These are phyloP conservation scores for Hypholoma fasciculare DNA, from an alignment of 768 basidiomycete species.

Conservation along the genomic window DNA sequence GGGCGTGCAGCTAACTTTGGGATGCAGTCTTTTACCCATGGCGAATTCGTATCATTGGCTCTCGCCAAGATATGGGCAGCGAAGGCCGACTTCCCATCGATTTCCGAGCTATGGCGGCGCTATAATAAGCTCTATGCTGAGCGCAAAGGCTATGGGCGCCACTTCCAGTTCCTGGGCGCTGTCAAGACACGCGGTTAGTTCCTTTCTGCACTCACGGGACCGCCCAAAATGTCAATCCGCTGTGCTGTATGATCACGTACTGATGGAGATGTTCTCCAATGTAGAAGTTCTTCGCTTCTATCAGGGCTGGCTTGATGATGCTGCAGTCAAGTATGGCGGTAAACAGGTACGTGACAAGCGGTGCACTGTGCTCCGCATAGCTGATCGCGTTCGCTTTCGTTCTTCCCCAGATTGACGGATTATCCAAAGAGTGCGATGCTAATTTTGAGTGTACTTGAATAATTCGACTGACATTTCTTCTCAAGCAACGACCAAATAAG, in stretches of 20 bases:
- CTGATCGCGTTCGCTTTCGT: background rate
- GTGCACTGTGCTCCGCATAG: background rate
- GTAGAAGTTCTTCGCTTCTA: conserved; percentile 32
- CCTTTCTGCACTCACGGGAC: background rate
- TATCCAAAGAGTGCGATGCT: conserved; percentile 15
- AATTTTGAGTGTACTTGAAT: background rate
- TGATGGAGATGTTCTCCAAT: background rate
- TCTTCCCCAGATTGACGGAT: conserved; percentile 17
- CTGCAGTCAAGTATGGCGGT: conserved; percentile 38
- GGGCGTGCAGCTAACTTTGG: conserved; percentile 33
- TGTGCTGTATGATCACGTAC: background rate
- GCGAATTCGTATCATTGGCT: conserved; percentile 35
- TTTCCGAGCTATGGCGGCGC: conserved; percentile 29
- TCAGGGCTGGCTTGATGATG: conserved; percentile 39
- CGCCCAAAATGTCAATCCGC: too few relatives aligned
- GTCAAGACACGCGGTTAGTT: conserved; percentile 27
- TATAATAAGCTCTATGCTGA: conserved; percentile 30
- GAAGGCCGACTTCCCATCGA: conserved; percentile 33
- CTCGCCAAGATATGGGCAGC: conserved; percentile 38
- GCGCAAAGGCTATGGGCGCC: conserved; percentile 34
- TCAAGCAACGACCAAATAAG: conserved; percentile 11
- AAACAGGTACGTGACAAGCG: conserved; percentile 20
- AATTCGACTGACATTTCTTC: background rate
- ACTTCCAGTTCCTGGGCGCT: conserved; percentile 34
- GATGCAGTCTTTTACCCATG: conserved; percentile 38